Evolutionary conservation across 1,284 basidiomycete genomes (phyloP), one percentile per base, ranked within the genome.

Genomic region (Naganishia albida): DNA sequence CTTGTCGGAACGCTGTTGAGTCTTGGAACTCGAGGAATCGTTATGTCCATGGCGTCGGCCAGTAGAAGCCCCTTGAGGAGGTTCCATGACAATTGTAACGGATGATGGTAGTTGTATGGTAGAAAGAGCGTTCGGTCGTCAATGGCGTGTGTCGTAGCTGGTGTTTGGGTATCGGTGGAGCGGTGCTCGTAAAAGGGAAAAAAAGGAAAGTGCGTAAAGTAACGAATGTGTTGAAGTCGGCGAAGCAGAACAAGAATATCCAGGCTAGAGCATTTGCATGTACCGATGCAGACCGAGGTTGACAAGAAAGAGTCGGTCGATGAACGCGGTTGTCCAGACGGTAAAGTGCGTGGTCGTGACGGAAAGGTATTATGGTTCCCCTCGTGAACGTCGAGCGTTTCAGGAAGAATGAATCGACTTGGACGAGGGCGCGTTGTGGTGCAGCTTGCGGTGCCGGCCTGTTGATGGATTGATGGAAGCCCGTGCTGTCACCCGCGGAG

Each of bases 141-240:
- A 28, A 34, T 7, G 49, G 10, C 12, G 4, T 51, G 50, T 30
- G 3, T 51, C 8, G 16, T 1, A 12, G 50, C 12, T 30, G 51
- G 34, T 16, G 51, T 53, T 38, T 46, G 26, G 46, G 38, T 59
- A 59, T 59, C 39, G 38, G 46, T 30, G 26, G 46, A 60, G 57
- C 34, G 18, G 23, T 30, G 57, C 46, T 40, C 57, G 57, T 60
- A 39, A 28, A 28, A 34, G 23, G 7, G 16, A 50, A 26, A 26
- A 16, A 48, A 60, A 50, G 7, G 46, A 60, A 60, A 25, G 56
- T 59, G 57, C 1, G 39, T 8, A 18, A 60, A n/a, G 57, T 60
- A 60, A 60, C 46, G 57, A 60, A 50, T 23, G 57, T 60, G 38
- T 50, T 50, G 57, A 20, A 25, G 55, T 51, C 25, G 34, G 51